A percentile compares a stretch with the other conserved stretches of the same genome.
These are phyloP conservation scores for Musa schizocarpa DNA, from an alignment of 176 grass and related monocot species.

Conservation along the genomic window DNA sequence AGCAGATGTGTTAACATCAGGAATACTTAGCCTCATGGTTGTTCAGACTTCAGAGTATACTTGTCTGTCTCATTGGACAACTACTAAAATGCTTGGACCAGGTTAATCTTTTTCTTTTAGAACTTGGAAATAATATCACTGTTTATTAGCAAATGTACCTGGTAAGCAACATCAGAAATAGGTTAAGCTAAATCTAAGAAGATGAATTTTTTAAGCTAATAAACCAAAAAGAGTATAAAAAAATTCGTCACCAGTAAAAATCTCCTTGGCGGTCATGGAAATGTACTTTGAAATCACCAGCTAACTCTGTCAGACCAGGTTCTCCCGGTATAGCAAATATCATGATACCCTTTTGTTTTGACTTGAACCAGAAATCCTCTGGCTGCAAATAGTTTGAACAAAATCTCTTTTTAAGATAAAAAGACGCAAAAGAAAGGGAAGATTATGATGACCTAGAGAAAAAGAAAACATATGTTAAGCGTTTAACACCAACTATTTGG, in stretches of 20 bases:
- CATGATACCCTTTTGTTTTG: slow-evolving; percentile 15
- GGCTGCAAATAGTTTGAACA: slow-evolving; percentile 2
- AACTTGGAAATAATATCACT: too few species aligned
- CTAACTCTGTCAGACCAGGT: slow-evolving; percentile 8
- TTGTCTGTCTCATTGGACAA: too few species aligned
- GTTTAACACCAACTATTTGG: not conserved
- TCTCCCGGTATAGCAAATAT: slow-evolving; percentile 18
- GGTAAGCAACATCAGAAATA: not conserved
- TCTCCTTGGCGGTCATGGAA: slow-evolving; percentile 17
- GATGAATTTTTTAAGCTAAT: not conserved
- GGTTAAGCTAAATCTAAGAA: not conserved
- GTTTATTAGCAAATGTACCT: too few species aligned
- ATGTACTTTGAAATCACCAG: slow-evolving; percentile 17
- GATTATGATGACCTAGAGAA: not conserved
- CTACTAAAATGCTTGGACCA: too few species aligned
- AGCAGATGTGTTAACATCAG: too few species aligned
- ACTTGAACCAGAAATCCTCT: slow-evolving; percentile 9
- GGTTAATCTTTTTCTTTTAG: too few species aligned
- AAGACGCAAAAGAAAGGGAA: not conserved
- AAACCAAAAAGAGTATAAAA: not conserved
- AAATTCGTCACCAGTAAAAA: slow-evolving; percentile 8
- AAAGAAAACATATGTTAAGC: not conserved
- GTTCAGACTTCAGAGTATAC: too few species aligned
- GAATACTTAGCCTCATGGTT: too few species aligned
- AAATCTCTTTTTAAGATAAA: not conserved